A percentile compares a stretch with the other conserved stretches of the same genome.
Conservation (phyloP, 176 grass and related monocot species). For the Musa troglodytarum region DNA sequence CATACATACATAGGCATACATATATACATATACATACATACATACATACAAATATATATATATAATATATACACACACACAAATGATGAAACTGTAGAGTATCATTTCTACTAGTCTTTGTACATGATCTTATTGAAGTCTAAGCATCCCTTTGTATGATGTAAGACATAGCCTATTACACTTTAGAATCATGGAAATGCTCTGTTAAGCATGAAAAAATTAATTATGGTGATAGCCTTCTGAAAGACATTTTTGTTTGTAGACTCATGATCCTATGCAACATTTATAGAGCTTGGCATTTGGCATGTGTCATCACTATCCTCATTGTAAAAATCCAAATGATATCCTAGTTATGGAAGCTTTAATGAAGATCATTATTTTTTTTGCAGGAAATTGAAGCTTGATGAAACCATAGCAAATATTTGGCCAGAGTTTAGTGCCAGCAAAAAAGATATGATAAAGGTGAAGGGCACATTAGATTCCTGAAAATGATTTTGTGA, state of each 20-base stretch:
- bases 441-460: conserved; percentile 68
- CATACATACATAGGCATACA: too few species aligned
- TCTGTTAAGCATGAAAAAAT: neutral
- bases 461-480: conserved; percentile 33
- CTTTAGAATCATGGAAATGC: neutral
- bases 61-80: too few species aligned
- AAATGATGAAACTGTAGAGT: too few species aligned
- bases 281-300: neutral
- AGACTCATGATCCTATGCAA: neutral
- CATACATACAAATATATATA: too few species aligned
- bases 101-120: too few species aligned
- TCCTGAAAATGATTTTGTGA: neutral
- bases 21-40: too few species aligned
- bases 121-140: neutral
- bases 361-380: conserved; percentile 9
- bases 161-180: too few species aligned
- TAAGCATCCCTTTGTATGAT: neutral
- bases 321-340: neutral
- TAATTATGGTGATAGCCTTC: neutral
- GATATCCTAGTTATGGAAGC: conserved; percentile 13
- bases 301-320: neutral
- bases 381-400: conserved; percentile 69
- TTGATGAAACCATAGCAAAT: conserved; percentile 73
- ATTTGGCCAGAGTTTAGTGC: conserved; percentile 83
- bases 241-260: neutral